Base-by-base conservation (phyloP, 805 yeast species). In the Monosporozyma unispora region DNA sequence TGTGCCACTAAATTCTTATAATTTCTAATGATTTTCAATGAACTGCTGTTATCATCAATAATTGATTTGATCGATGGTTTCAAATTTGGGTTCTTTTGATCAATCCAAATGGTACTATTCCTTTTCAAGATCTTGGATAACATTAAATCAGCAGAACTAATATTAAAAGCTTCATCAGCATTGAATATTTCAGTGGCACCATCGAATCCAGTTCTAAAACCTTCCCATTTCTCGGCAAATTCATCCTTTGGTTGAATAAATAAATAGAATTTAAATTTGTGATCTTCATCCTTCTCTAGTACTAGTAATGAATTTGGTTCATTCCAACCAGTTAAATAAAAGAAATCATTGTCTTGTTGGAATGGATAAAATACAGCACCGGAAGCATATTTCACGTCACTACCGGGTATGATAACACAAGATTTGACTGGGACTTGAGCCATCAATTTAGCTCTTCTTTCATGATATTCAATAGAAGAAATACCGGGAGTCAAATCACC, bases 401-500 rank as follows among this genome's bases (percentile, higher is more conserved):
- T 77, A 0, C 97, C 95, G 1, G 84, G 80, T 8, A 90, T 64
- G 21, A 93, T 79, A 0, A 91, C 90, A 25, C 85, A 67, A n/a
- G 54, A 53, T 21, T 76, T 73, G 8, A 76, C 71, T 1, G 88
- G 84, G 58, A 93, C 63, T 31, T 70, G 62, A 28, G 69, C 69
- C 0, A 85, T 77, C 2, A 93, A 67, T n/a, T 68, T 64, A 6
- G 74, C 57, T 49, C 99, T 71, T 56, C 99, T 76, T 44, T 78
- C 71, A 57, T 75, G 86, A 62, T 89, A 93, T 64, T 93, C 99
- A 47, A 77, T 48, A 0, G 96, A 89, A 2, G 87, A 70, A 31
- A 93, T 89, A 0, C 96, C 95, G 0, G 95, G 90, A 0, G 98
- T 90, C 25, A 93, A 61, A 56, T 87, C 84, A 5, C 97, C 97